Conservation (phyloP, 129 eudicot genomes). For the Tanacetum coccineum region DNA sequence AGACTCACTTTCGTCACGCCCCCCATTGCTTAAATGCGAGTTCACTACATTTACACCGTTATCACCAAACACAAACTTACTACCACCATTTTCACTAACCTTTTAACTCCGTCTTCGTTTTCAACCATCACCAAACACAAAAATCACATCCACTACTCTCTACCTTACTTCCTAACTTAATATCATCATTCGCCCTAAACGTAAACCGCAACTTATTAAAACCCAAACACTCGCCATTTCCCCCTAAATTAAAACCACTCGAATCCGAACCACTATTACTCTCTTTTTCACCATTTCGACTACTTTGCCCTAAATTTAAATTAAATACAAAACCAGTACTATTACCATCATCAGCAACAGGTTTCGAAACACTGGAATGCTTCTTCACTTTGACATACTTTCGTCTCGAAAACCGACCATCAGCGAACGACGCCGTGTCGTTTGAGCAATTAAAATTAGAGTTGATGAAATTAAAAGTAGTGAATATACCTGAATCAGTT, state of each 20-base stretch:
- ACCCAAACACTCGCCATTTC: constrained; percentile 19
- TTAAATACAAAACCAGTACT: constrained; percentile 22
- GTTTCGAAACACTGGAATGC: constrained; percentile 25
- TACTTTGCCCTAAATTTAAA: constrained; percentile 22
- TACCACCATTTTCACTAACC: constrained; percentile 17
- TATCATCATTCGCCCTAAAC: constrained; percentile 15
- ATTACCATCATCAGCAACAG: constrained; percentile 11
- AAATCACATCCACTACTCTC: constrained; percentile 12
- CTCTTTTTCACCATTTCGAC: constrained; percentile 20
- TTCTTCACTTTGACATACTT: constrained; percentile 52
- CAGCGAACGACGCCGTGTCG: constrained; percentile 16
- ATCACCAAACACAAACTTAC: constrained; percentile 35
- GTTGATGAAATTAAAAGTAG: constrained; percentile 18
- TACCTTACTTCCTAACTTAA: constrained; percentile 4
- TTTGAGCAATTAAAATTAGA: constrained; percentile 35
- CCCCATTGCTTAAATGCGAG: too few species aligned
- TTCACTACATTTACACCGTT: too few species aligned
- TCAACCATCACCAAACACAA: constrained; percentile 23
- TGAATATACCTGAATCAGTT: constrained; percentile 36
- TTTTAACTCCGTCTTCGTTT: constrained; percentile 12
- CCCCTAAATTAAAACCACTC: neutral
- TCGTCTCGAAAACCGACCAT: constrained; percentile 33
- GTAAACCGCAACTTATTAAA: constrained; percentile 22
- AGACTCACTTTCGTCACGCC: too few species aligned
- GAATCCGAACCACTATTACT: neutral